Conservation (phyloP, 768 basidiomycete species). For the Hydnum rufescens region DNA sequence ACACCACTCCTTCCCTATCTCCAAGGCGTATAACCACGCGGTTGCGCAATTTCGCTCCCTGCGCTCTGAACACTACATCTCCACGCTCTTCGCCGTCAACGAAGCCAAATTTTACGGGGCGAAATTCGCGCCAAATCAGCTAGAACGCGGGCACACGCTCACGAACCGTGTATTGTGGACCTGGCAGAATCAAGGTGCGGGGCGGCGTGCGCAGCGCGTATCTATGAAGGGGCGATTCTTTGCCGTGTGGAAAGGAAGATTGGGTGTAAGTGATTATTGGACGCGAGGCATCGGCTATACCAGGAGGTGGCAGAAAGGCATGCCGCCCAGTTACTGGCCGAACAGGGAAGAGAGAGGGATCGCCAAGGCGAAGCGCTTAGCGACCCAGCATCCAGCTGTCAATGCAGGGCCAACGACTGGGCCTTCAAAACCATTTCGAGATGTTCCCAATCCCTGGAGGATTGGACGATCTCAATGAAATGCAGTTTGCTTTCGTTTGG, state of each 20-base stretch:
- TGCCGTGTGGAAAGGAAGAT: background rate
- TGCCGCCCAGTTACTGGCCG: conserved; percentile 18
- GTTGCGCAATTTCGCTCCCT: conserved; percentile 76
- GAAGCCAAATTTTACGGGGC: conserved; percentile 68
- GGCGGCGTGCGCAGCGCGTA: background rate
- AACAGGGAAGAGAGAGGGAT: conserved; percentile 63
- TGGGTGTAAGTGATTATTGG: background rate
- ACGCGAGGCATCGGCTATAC: conserved; percentile 12
- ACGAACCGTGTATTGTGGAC: conserved; percentile 42
- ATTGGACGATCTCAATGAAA: too few species aligned
- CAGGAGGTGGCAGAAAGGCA: conserved; percentile 38
- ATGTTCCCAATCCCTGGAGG: too few species aligned
- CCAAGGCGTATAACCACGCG: conserved; percentile 60
- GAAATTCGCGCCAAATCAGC: conserved; percentile 36
- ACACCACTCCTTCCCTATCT: conserved; percentile 40
- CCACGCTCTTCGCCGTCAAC: conserved; percentile 50
- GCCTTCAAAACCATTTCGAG: too few species aligned
- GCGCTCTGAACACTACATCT: conserved; percentile 64
- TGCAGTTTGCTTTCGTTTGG: too few species aligned
- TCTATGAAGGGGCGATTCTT: background rate
- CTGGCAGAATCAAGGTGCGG: conserved; percentile 22
- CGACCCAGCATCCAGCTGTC: too few species aligned
- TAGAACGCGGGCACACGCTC: conserved; percentile 37
- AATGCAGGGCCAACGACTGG: too few species aligned
- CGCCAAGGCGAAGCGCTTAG: too few species aligned